Evolutionary conservation across 78 protist species (phyloP).

Genomic region (Planoprotostelium fungivorum): DNA sequence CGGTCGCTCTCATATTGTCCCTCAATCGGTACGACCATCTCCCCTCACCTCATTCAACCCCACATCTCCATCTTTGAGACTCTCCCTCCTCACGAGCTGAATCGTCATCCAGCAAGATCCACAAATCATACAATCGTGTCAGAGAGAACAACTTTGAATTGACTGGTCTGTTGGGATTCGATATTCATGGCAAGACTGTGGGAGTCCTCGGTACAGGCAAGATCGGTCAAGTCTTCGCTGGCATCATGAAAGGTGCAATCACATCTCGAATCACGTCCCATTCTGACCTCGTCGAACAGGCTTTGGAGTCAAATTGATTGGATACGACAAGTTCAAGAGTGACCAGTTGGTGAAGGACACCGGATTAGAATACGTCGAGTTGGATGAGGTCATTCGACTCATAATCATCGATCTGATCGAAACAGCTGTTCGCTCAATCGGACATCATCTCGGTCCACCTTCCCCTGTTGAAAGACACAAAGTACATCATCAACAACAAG

Average conservation of each 20-base stretch:
- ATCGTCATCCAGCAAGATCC: constrained; percentile 35
- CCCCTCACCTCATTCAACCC: neutral
- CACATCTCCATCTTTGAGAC: neutral
- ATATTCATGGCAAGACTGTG: constrained; percentile 47
- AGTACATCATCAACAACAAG: constrained; percentile 64
- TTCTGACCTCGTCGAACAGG: constrained; percentile 15
- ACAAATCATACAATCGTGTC: constrained; percentile 64
- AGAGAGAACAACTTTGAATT: constrained; percentile 70
- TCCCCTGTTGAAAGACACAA: constrained; percentile 45
- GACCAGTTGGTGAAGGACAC: neutral
- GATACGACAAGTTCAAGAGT: constrained; percentile 35
- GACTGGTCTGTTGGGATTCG: constrained; percentile 72
- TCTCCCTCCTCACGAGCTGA: neutral
- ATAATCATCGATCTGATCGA: neutral
- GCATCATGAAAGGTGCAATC: constrained; percentile 25
- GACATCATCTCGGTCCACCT: constrained; percentile 76
- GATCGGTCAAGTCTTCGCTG: constrained; percentile 49
- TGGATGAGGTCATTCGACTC: constrained; percentile 63
- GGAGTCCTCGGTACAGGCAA: constrained; percentile 77
- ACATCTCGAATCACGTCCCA: neutral
- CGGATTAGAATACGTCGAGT: constrained; percentile 45
- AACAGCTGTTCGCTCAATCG: constrained; percentile 27
- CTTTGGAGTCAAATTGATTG: constrained; percentile 39
- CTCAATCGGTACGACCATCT: constrained; percentile 63
- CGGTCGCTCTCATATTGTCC: constrained; percentile 51